Percentiles rank a stretch among this genome's conserved stretches.
These are phyloP conservation scores for Rhizopus arrhizus DNA, from an alignment of 371 early-diverging fungal species.

Conservation along the genomic window DNA sequence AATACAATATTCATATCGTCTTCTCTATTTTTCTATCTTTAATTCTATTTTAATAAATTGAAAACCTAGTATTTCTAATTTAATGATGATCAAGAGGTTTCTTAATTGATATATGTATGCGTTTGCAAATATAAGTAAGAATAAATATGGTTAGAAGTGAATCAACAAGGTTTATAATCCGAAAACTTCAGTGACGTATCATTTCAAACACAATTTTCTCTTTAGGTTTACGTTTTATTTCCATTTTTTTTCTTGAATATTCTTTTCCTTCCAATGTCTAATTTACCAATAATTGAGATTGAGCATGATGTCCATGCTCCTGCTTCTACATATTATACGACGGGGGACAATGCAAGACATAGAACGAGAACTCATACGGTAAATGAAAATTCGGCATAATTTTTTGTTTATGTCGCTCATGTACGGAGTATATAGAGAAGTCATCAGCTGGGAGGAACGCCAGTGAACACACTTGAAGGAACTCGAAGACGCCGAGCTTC, in stretches of 20 bases:
- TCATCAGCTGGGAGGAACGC: constrained; percentile 5
- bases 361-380: constrained; percentile 38
- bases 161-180: neutral
- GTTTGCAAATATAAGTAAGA: too few species aligned
- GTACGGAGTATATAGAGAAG: constrained; percentile 15
- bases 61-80: too few species aligned
- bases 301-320: constrained; percentile 48
- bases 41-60: too few species aligned
- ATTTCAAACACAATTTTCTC: neutral
- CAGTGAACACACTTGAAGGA: constrained; percentile 15
- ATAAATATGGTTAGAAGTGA: too few species aligned
- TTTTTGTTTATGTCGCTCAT: neutral
- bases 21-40: too few species aligned
- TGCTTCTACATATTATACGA: constrained; percentile 54
- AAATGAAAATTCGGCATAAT: constrained; percentile 8
- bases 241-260: constrained; percentile 4
- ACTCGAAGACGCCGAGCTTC: constrained; percentile 48
- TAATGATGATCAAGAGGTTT: too few species aligned
- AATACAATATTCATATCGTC: too few species aligned
- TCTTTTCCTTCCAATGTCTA: constrained; percentile 16
- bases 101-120: too few species aligned
- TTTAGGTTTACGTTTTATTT: constrained; percentile 3
- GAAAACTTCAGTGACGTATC: constrained; percentile 3
- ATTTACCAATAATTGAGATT: constrained; percentile 14
- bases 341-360: constrained; percentile 45